phyloP scores from a whole-genome alignment of 73 alveolate species.

The Symbiodinium pilosum region DNA sequence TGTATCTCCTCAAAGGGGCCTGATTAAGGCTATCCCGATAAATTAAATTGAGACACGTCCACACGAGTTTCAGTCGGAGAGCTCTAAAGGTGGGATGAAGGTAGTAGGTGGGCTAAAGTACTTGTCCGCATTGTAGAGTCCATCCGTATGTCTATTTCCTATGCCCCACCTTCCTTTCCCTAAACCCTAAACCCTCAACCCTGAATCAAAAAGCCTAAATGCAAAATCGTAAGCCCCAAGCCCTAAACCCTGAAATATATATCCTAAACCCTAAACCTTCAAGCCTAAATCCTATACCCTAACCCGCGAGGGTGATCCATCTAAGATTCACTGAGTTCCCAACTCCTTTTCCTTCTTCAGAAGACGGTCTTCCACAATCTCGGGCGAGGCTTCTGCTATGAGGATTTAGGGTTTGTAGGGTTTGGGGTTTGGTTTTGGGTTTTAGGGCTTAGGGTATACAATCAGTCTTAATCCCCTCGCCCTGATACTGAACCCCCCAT shows the following conservation, averaged over 20 bases:
- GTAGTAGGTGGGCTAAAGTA: too few relatives aligned
- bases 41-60: too few relatives aligned
- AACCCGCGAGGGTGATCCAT: too few relatives aligned
- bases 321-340: constrained; percentile 23
- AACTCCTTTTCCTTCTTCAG: constrained; percentile 88
- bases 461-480: too few relatives aligned
- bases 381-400: background rate
- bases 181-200: background rate
- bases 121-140: too few relatives aligned
- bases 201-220: background rate
- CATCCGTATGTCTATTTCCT: too few relatives aligned
- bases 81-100: too few relatives aligned
- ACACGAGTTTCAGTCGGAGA: too few relatives aligned
- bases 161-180: too few relatives aligned
- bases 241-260: background rate
- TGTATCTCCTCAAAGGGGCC: too few relatives aligned
- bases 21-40: too few relatives aligned
- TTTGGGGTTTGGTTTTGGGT: background rate
- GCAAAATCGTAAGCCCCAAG: background rate
- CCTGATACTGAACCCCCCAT: too few relatives aligned
- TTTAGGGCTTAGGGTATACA: background rate
- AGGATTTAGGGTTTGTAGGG: background rate
- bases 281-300: background rate
- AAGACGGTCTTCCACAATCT: constrained; percentile 86
- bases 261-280: background rate